These are phyloP conservation scores for Claviceps sorghi DNA, from an alignment of 2,329 filamentous ascomycete species.

Conservation along the genomic window DNA sequence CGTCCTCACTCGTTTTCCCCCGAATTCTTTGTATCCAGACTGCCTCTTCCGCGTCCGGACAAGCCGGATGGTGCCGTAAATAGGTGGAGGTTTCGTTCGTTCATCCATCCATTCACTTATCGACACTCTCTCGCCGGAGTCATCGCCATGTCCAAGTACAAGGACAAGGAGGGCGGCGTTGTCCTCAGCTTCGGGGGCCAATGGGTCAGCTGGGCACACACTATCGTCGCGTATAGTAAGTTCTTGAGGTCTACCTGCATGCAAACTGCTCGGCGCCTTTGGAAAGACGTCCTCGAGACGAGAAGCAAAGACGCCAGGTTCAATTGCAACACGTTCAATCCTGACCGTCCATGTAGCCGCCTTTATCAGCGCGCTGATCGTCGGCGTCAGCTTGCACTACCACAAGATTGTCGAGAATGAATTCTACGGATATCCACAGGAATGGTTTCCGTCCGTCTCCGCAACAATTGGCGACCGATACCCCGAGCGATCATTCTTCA, in stretches of 20 bases:
- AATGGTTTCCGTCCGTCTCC: constrained; percentile 95
- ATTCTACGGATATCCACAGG: constrained; percentile 82
- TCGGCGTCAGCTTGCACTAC: constrained; percentile 75
- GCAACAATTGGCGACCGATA: constrained; percentile 96
- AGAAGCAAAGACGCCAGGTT: not conserved
- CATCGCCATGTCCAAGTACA: constrained; percentile 34
- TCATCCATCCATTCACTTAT: constrained; percentile 4
- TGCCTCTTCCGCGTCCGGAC: constrained; percentile 13
- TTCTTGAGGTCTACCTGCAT: constrained; percentile 7
- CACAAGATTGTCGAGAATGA: constrained; percentile 97
- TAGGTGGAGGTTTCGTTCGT: not conserved
- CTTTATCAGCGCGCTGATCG: constrained; percentile 71
- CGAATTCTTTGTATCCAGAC: constrained; percentile 1
- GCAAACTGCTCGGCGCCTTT: not conserved
- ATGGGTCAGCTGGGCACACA: constrained; percentile 86
- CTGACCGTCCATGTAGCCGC: constrained; percentile 40
- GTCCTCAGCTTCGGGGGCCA: constrained; percentile 60
- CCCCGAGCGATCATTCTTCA: constrained; percentile 91
- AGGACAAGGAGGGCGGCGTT: constrained; percentile 49
- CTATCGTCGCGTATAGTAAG: constrained; percentile 64
- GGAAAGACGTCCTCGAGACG: not conserved
- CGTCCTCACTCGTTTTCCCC: not conserved
- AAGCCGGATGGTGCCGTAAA: constrained; percentile 17
- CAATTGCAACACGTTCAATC: not conserved
- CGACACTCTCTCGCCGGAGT: constrained; percentile 8